Base-by-base conservation (phyloP, 257 asterid genomes). In the Paulownia fortunei region DNA sequence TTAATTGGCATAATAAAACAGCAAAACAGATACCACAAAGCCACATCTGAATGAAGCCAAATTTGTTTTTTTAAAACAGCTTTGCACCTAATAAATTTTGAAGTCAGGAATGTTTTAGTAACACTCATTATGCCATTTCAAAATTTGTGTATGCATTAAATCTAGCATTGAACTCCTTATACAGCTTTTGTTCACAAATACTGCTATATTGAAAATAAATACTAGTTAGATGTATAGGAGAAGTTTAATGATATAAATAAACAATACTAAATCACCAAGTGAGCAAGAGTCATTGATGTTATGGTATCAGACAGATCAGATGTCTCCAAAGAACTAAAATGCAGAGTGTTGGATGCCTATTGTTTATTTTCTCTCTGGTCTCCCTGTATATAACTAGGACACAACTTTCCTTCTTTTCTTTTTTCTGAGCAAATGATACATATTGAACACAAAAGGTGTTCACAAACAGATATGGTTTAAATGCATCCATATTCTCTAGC, bases 1-100 rank as follows among this genome's bases (percentile, higher is more conserved):
- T 19, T n/a, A 21, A 77, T 62, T 32, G 51, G 62, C 27, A 55
- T 49, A 69, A 64, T 13, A 51, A 7, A 60, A 72, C 67, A 81
- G 8, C 54, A 68, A 18, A 73, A 62, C 61, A n/a, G 67, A 55
- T 16, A 51, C 61, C 61, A 64, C 16, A 59, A 12, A 37, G 73
- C 41, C 34, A 79, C 30, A 68, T 27, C 39, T 51, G 19, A 56
- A 47, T 30, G 49, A 76, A 66, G 66, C 76, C 61, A 24, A 21
- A 5, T 18, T 47, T 18, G 13, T 34, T 36, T 18, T 15, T 69
- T 12, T 63, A 63, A 30, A 82, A 36, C 30, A 71, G 54, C 59
- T 41, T 30, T 55, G 59, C 42, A 36, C 67, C 16, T 3, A 65
- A 39, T 24, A 78, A 8, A 46, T 44, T 24, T 59, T 30, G 56